Evolutionary conservation across 192 early-diverging fungal species (phyloP).

Genomic region (Physocladia obscura): DNA sequence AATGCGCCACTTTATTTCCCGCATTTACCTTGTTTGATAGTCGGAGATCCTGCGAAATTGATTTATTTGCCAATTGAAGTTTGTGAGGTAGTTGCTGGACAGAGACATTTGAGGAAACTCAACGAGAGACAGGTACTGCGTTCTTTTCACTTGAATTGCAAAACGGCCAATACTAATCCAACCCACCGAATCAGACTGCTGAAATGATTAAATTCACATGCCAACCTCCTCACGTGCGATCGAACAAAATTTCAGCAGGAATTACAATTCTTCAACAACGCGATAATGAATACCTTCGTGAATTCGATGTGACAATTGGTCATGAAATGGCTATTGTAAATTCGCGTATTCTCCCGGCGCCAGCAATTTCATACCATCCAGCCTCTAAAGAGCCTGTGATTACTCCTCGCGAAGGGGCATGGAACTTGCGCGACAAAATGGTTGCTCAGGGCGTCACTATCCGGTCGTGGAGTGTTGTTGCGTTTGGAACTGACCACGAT

Average conservation of each 20-base stretch:
- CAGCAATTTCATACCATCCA: slow-evolving; percentile 71
- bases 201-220: slow-evolving; percentile 96
- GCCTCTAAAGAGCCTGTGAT: slow-evolving; percentile 63
- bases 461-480: slow-evolving; percentile 79
- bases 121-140: slow-evolving; percentile 64
- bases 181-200: slow-evolving; percentile 60
- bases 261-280: slow-evolving; percentile 66
- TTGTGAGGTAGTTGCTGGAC: slow-evolving; percentile 78
- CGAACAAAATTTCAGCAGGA: slow-evolving; percentile 78
- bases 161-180: background rate
- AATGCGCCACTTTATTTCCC: slow-evolving; percentile 71
- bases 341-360: slow-evolving; percentile 76
- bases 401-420: slow-evolving; percentile 70
- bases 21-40: slow-evolving; percentile 74
- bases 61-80: slow-evolving; percentile 86
- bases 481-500: slow-evolving; percentile 62
- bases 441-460: slow-evolving; percentile 74
- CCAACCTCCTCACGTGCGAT: slow-evolving; percentile 78
- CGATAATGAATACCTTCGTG: slow-evolving; percentile 71
- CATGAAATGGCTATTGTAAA: slow-evolving; percentile 68
- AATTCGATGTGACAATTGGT: slow-evolving; percentile 72
- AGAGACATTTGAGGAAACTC: slow-evolving; percentile 79
- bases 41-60: slow-evolving; percentile 61
- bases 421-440: slow-evolving; percentile 84
- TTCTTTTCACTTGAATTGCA: background rate